Conservation (phyloP, 805 yeast species). For the Saccharomycopsis javanensis region DNA sequence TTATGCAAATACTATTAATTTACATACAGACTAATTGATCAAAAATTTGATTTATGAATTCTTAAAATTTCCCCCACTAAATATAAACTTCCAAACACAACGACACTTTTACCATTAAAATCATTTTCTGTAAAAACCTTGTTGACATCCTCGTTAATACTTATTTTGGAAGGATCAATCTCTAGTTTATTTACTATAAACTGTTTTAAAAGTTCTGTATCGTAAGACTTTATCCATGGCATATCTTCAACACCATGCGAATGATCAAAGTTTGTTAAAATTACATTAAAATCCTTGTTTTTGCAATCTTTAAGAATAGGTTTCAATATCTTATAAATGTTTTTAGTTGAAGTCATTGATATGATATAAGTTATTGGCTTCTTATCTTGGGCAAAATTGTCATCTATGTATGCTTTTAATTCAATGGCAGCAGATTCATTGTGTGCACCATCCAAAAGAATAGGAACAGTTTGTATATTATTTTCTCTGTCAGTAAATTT, state of each 20-base stretch:
- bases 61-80: conserved; percentile 48
- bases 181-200: conserved; percentile 20
- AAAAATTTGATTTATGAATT: conserved; percentile 22
- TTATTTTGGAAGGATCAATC: conserved; percentile 1
- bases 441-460: conserved; percentile 87
- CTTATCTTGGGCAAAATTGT: conserved; percentile 14
- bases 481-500: conserved; percentile 22
- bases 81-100: conserved; percentile 66
- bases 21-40: not conserved
- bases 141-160: not conserved
- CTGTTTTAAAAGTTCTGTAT: conserved; percentile 26
- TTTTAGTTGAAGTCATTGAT: conserved; percentile 71
- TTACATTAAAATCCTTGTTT: conserved; percentile 32
- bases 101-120: conserved; percentile 24
- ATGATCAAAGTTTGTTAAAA: conserved; percentile 50
- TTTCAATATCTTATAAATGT: conserved; percentile 39
- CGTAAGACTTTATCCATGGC: conserved; percentile 78
- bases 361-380: conserved; percentile 41
- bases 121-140: not conserved
- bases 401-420: conserved; percentile 44
- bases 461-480: conserved; percentile 20
- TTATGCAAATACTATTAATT: too few species aligned
- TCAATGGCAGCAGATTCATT: conserved; percentile 79
- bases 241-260: conserved; percentile 58
- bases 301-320: conserved; percentile 32